Percentiles rank a stretch among this genome's conserved stretches.
Evolutionary conservation across 768 basidiomycete genomes (phyloP).

Genomic region (Harrya chromipes): DNA sequence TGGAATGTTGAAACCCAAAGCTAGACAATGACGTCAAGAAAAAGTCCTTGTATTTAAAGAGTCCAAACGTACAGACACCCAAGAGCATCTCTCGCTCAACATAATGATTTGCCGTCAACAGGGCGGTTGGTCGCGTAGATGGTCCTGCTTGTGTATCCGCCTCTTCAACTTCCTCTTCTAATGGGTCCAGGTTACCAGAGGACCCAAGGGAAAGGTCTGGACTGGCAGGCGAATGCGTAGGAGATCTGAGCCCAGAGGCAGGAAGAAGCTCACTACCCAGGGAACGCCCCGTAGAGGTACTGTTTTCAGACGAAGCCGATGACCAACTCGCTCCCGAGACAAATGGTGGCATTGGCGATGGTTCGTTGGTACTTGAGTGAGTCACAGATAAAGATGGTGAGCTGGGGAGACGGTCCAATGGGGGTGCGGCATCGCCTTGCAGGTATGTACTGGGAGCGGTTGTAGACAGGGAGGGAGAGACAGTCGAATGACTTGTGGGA

Average conservation of each 20-base stretch:
- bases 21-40: constrained; percentile 36
- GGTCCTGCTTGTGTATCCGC: constrained; percentile 9
- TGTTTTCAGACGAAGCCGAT: constrained; percentile 26
- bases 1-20: constrained; percentile 65
- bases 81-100: constrained; percentile 55
- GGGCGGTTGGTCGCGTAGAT: constrained; percentile 12
- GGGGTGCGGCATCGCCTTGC: constrained; percentile 12
- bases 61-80: constrained; percentile 57
- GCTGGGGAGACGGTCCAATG: constrained; percentile 9
- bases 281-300: constrained; percentile 9
- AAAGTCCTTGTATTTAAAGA: not conserved
- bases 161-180: constrained; percentile 20
- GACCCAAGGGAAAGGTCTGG: constrained; percentile 21
- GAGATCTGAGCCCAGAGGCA: constrained; percentile 17
- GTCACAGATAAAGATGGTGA: constrained; percentile 16
- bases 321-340: constrained; percentile 21
- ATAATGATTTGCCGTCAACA: constrained; percentile 38
- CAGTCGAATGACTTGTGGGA: constrained; percentile 11
- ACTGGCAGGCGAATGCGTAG: constrained; percentile 19
- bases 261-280: constrained; percentile 13
- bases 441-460: constrained; percentile 3
- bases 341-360: constrained; percentile 12
- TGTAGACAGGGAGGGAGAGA: constrained; percentile 4
- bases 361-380: constrained; percentile 16
- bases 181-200: constrained; percentile 9